These are phyloP conservation scores for Chrysanthemum seticuspe DNA, from an alignment of 129 eudicot species.

Conservation along the genomic window DNA sequence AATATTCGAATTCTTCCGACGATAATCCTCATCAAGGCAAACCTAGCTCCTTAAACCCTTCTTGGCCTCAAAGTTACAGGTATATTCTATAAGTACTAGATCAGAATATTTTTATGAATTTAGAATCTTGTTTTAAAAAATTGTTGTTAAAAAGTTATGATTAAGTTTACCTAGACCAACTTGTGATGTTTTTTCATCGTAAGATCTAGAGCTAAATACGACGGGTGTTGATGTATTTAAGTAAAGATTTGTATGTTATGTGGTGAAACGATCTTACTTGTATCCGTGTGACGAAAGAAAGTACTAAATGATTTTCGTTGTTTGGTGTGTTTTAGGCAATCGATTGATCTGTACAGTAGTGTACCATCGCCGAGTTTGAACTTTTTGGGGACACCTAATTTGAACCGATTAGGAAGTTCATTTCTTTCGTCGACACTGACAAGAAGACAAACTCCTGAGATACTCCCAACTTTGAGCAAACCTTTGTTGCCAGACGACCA, in stretches of 20 bases:
- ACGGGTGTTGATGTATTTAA: no score
- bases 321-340: constrained; percentile 62
- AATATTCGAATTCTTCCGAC: constrained; percentile 51
- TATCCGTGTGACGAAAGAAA: neutral
- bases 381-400: constrained; percentile 67
- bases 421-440: constrained; percentile 70
- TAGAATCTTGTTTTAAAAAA: neutral
- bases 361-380: constrained; percentile 82
- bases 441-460: constrained; percentile 78
- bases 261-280: neutral
- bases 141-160: no score
- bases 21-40: constrained; percentile 44
- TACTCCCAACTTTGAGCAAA: constrained; percentile 54
- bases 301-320: neutral
- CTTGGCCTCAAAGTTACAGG: constrained; percentile 98
- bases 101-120: neutral
- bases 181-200: no score
- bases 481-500: constrained; percentile 71
- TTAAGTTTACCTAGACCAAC: no score
- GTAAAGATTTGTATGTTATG: no score
- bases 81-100: constrained; percentile 10
- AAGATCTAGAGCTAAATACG: no score
- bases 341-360: constrained; percentile 81
- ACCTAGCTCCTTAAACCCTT: constrained; percentile 54
- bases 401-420: constrained; percentile 66